Conservation (phyloP, 1,284 basidiomycete genomes). For the Ceratobasidium papillatum region DNA sequence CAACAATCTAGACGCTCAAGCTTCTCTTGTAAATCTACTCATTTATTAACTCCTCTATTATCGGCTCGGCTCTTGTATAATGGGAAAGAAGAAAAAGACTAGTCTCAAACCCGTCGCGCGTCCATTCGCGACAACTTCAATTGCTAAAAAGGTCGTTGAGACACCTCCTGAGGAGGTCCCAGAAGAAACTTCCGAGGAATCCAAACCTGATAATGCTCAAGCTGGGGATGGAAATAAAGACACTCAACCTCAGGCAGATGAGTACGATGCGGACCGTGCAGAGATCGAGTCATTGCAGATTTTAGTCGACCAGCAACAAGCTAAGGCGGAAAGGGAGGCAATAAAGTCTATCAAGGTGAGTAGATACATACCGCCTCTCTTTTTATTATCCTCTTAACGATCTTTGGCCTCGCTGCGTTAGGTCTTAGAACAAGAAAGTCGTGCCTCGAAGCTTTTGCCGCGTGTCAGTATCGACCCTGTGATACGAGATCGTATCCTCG, state of each 20-base stretch:
- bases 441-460: constrained; percentile 73
- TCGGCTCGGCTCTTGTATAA: constrained; percentile 48
- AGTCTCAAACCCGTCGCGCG: constrained; percentile 77
- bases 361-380: no score
- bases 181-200: constrained; percentile 46
- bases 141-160: constrained; percentile 76
- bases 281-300: constrained; percentile 58
- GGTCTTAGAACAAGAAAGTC: constrained; percentile 86
- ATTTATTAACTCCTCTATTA: background rate
- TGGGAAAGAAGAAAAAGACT: constrained; percentile 90
- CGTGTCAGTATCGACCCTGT: constrained; percentile 69
- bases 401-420: constrained; percentile 52
- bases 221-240: constrained; percentile 36
- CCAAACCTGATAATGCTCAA: constrained; percentile 42
- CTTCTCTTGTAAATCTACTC: no score
- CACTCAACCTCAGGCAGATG: constrained; percentile 47
- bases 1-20: background rate
- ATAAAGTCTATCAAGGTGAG: constrained; percentile 68
- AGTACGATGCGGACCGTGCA: constrained; percentile 14
- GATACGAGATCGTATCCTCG: constrained; percentile 69
- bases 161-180: constrained; percentile 51
- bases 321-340: constrained; percentile 90
- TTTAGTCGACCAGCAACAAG: constrained; percentile 83
- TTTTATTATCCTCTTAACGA: background rate
- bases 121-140: constrained; percentile 89